These are phyloP conservation scores for Annulohypoxylon truncatum DNA, from an alignment of 2,329 filamentous ascomycete species.

Conservation along the genomic window DNA sequence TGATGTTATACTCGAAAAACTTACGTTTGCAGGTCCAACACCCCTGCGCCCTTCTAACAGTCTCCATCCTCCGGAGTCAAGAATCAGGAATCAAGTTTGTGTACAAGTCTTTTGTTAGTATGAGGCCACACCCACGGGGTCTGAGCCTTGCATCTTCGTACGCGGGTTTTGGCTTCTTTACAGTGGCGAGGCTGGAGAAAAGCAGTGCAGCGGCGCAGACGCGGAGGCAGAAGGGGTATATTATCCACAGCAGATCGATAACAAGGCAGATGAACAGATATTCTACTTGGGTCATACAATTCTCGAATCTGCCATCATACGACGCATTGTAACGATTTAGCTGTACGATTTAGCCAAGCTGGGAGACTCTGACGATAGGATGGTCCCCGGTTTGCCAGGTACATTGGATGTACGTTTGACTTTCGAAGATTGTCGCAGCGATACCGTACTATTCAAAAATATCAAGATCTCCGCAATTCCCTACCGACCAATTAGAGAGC, in stretches of 20 bases:
- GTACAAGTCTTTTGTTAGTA: conserved; percentile 39
- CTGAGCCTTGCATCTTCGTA: conserved; percentile 47
- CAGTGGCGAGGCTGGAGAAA: conserved; percentile 45
- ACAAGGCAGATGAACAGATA: conserved; percentile 34
- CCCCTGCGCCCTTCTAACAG: conserved; percentile 51
- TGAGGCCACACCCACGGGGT: conserved; percentile 34
- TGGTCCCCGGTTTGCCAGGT: conserved; percentile 34
- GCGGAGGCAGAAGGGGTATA: conserved; percentile 40
- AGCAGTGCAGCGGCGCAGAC: conserved; percentile 39
- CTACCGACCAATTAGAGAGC: conserved; percentile 42
- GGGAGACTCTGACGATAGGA: conserved; percentile 37
- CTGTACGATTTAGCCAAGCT: conserved; percentile 32
- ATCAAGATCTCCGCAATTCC: conserved; percentile 45
- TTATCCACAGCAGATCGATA: conserved; percentile 37
- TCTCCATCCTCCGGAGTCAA: conserved; percentile 45
- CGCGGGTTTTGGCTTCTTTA: conserved; percentile 39
- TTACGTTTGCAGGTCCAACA: conserved; percentile 60
- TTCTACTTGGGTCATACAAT: conserved; percentile 37
- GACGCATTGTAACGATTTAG: conserved; percentile 42
- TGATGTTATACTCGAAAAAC: conserved; percentile 42
- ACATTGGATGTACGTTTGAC: conserved; percentile 35
- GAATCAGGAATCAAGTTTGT: conserved; percentile 22
- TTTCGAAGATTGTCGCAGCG: conserved; percentile 36
- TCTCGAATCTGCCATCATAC: conserved; percentile 44
- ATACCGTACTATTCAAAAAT: conserved; percentile 42